These are phyloP conservation scores for Rosa rugosa DNA, from an alignment of 306 rosid species.

Conservation along the genomic window DNA sequence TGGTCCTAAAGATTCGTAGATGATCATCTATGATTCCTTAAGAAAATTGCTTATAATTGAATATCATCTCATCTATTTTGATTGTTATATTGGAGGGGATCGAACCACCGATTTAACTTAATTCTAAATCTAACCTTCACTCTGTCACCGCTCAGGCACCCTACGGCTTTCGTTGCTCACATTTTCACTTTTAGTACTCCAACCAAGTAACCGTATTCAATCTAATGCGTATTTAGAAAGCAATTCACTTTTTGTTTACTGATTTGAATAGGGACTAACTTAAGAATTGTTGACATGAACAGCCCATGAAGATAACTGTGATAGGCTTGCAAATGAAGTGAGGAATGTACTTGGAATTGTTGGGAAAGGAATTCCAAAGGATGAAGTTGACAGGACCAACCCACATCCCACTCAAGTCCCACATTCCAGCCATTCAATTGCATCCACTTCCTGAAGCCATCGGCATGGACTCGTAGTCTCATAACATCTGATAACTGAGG, in stretches of 20 bases:
- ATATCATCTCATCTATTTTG: background rate
- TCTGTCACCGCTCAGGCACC: too few species aligned
- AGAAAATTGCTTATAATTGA: background rate
- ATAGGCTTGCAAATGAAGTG: constrained; percentile 91
- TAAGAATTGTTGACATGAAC: constrained; percentile 11
- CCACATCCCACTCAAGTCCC: constrained; percentile 56
- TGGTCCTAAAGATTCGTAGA: too few species aligned
- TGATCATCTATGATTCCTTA: too few species aligned
- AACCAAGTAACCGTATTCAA: too few species aligned
- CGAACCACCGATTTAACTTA: too few species aligned
- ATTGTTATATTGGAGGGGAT: too few species aligned
- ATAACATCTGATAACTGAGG: background rate
- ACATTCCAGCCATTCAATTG: constrained; percentile 50
- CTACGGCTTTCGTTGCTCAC: background rate
- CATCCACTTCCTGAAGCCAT: constrained; percentile 72
- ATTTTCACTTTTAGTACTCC: background rate
- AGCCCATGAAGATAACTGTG: constrained; percentile 87
- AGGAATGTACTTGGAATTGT: constrained; percentile 64
- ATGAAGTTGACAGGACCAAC: constrained; percentile 42
- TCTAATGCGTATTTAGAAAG: too few species aligned
- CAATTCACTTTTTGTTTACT: background rate
- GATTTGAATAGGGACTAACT: background rate
- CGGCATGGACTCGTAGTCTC: constrained; percentile 72
- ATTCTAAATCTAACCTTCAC: too few species aligned
- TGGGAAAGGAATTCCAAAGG: constrained; percentile 43